These are phyloP conservation scores for Leptographium wingfieldii DNA, from an alignment of 2,329 filamentous ascomycete species.

Conservation along the genomic window DNA sequence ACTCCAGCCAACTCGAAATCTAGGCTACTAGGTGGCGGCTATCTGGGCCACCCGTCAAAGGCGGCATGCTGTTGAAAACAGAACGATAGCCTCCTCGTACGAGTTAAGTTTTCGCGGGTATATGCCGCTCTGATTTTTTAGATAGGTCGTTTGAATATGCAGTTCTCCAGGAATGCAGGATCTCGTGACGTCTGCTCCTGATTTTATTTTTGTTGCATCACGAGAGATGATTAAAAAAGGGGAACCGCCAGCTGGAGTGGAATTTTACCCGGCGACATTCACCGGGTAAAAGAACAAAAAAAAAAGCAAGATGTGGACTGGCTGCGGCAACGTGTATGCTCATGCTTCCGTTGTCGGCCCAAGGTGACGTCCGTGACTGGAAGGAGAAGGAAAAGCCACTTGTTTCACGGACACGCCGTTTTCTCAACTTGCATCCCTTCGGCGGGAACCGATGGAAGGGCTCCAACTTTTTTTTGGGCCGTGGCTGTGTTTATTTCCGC, in stretches of 20 bases:
- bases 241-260: not conserved
- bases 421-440: not conserved
- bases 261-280: not conserved
- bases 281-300: not conserved
- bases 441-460: not conserved
- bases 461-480: not conserved
- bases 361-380: not conserved
- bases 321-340: not conserved
- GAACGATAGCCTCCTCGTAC: too few species aligned
- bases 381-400: not conserved
- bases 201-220: not conserved
- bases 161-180: not conserved
- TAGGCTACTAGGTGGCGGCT: too few species aligned
- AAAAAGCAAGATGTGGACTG: not conserved
- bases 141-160: not conserved
- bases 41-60: too few species aligned
- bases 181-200: not conserved
- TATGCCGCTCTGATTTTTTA: not conserved
- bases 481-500: not conserved
- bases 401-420: not conserved
- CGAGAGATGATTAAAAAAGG: not conserved
- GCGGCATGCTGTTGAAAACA: too few species aligned
- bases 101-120: not conserved
- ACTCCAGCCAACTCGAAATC: too few species aligned
- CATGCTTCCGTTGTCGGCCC: not conserved